These are phyloP conservation scores for Elsinoe fawcettii DNA, from an alignment of 2,329 filamentous ascomycete species.

Conservation along the genomic window DNA sequence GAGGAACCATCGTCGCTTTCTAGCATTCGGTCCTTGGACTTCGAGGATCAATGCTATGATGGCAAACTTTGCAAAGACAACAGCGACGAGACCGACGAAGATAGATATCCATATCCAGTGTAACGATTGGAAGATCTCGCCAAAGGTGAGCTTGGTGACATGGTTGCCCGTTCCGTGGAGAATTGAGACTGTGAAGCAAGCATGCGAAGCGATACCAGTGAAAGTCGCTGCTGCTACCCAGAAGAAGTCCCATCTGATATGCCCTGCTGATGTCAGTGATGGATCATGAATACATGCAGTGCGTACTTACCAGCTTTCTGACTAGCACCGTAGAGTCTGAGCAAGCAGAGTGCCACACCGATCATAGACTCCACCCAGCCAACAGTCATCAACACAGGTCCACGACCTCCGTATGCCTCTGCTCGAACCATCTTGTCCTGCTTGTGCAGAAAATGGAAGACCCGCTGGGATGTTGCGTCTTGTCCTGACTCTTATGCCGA, in stretches of 20 bases:
- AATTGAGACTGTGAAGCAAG: neutral
- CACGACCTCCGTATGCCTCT: neutral
- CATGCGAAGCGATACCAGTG: slow-evolving; percentile 4
- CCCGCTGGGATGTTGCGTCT: neutral
- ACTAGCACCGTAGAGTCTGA: slow-evolving; percentile 4
- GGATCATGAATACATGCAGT: too few relatives aligned
- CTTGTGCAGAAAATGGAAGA: neutral
- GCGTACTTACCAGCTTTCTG: slow-evolving; percentile 8
- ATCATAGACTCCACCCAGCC: neutral
- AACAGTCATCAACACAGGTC: neutral
- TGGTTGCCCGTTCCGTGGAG: slow-evolving; percentile 10
- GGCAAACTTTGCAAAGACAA: slow-evolving; percentile 1
- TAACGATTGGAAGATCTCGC: slow-evolving; percentile 2
- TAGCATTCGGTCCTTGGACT: slow-evolving; percentile 8
- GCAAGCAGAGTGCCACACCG: neutral
- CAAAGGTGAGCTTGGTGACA: neutral
- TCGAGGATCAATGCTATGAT: slow-evolving; percentile 8
- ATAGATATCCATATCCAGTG: slow-evolving; percentile 10
- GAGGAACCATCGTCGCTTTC: slow-evolving; percentile 5
- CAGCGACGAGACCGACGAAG: slow-evolving; percentile 8
- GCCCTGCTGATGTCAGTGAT: too few relatives aligned
- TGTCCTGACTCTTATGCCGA: neutral
- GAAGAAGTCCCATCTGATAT: slow-evolving; percentile 9
- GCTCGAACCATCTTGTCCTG: neutral
- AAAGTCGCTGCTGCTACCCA: slow-evolving; percentile 3